Evolutionary conservation across 164 flowering plant species (phyloP).

Genomic region (Umbellularia californica): DNA sequence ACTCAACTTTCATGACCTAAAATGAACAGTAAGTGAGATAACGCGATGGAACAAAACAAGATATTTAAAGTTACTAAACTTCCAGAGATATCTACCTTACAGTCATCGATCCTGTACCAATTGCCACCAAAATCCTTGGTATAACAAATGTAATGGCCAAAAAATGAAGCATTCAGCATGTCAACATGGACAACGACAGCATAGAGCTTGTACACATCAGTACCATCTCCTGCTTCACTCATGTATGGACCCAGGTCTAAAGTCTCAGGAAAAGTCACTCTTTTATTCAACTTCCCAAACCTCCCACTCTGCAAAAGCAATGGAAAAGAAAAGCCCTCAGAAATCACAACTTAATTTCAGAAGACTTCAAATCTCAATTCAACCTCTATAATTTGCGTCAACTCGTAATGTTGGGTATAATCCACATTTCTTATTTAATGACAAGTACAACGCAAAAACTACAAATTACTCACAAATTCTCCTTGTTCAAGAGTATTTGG

Average conservation of each 20-base stretch:
- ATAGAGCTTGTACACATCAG: conserved; percentile 71
- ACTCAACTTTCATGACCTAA: conserved; percentile 45
- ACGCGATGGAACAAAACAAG: neutral
- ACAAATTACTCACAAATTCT: neutral
- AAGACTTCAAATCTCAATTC: too few relatives aligned
- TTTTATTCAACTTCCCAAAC: conserved; percentile 95
- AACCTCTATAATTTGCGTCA: too few relatives aligned
- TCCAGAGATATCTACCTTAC: conserved; percentile 49
- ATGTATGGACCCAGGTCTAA: conserved; percentile 81
- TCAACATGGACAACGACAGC: conserved; percentile 94
- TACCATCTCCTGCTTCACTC: conserved; percentile 59
- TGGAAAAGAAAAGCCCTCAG: conserved; percentile 1
- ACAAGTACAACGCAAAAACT: neutral
- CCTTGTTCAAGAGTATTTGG: neutral
- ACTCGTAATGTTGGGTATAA: too few relatives aligned
- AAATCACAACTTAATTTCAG: neutral
- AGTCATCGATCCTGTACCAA: conserved; percentile 92
- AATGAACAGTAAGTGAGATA: neutral
- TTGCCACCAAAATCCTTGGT: conserved; percentile 67
- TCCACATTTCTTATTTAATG: neutral
- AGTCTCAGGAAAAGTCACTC: conserved; percentile 79
- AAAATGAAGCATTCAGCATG: conserved; percentile 96
- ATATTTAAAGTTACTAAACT: neutral
- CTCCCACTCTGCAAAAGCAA: conserved; percentile 76
- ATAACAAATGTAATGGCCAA: conserved; percentile 96